Conservation (phyloP, 2,329 filamentous ascomycete genomes). For the Talaromyces islandicus region DNA sequence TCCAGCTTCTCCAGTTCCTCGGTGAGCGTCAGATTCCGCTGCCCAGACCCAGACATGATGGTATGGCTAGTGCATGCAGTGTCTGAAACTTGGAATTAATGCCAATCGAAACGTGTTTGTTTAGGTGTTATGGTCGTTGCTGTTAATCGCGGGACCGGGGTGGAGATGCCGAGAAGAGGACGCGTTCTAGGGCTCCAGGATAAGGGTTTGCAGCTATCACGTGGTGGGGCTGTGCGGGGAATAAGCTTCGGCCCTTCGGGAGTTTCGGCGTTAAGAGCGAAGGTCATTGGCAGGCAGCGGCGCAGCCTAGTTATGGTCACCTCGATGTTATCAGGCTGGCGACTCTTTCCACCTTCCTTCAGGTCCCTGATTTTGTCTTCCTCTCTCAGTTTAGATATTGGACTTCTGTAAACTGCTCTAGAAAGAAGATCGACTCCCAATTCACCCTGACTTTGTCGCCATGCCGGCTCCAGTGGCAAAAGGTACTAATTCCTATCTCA, state of each 20-base stretch:
- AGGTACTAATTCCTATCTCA: constrained; percentile 24
- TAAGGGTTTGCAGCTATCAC: constrained; percentile 27
- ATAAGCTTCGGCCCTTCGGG: background rate
- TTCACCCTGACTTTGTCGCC: constrained; percentile 9
- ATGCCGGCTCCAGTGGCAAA: constrained; percentile 46
- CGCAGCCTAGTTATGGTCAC: background rate
- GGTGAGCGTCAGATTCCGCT: constrained; percentile 67
- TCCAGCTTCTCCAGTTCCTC: constrained; percentile 95
- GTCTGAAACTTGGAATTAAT: background rate
- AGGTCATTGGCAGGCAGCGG: background rate
- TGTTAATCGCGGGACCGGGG: constrained; percentile 15
- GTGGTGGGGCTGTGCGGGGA: constrained; percentile 17
- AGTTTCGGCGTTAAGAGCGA: constrained; percentile 8
- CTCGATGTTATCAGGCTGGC: background rate
- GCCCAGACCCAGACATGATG: constrained; percentile 30
- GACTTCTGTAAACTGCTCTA: background rate
- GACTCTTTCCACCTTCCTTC: background rate
- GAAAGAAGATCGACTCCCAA: background rate
- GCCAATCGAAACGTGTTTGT: background rate
- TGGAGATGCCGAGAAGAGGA: constrained; percentile 26
- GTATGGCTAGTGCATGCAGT: background rate
- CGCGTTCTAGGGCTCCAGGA: constrained; percentile 25
- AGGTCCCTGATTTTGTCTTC: background rate
- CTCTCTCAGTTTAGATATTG: background rate
- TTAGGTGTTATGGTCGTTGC: background rate